These are phyloP conservation scores for Huntiella moniliformis DNA, from an alignment of 2,329 filamentous ascomycete species.

Conservation along the genomic window DNA sequence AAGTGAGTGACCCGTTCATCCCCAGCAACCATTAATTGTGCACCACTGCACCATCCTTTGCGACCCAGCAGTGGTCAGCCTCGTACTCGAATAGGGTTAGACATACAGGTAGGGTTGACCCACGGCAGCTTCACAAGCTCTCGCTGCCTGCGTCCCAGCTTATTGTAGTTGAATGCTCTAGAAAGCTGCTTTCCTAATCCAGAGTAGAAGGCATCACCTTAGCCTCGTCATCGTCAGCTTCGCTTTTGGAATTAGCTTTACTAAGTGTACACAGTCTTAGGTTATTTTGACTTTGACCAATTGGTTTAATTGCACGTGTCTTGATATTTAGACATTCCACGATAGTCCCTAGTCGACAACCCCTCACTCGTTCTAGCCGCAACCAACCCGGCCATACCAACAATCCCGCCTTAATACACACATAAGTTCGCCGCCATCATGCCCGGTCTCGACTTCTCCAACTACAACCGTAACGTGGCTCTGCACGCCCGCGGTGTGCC, in stretches of 20 bases:
- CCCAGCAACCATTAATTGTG: not conserved
- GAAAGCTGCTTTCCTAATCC: constrained; percentile 1
- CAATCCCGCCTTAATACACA: not conserved
- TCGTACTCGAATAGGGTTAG: not conserved
- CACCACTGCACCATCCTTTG: constrained; percentile 1
- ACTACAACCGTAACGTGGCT: constrained; percentile 97
- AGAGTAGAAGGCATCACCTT: constrained; percentile 27
- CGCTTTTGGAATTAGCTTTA: constrained; percentile 10
- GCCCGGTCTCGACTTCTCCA: constrained; percentile 98
- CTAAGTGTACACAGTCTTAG: not conserved
- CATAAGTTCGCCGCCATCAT: constrained; percentile 34
- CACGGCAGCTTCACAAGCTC: constrained; percentile 1
- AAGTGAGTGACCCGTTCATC: no score
- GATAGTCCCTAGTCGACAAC: not conserved
- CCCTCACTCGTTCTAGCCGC: not conserved
- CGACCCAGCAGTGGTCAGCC: not conserved
- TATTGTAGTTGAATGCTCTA: constrained; percentile 1
- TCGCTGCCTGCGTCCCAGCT: not conserved
- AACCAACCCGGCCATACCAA: not conserved
- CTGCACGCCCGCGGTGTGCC: constrained; percentile 88
- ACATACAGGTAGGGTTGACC: not conserved
- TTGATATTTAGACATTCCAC: no score
- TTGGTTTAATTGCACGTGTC: no score
- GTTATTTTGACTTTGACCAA: not conserved
- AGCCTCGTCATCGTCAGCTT: constrained; percentile 34